phyloP scores from a whole-genome alignment of 257 asterid genomes.

The Paulownia fortunei region DNA sequence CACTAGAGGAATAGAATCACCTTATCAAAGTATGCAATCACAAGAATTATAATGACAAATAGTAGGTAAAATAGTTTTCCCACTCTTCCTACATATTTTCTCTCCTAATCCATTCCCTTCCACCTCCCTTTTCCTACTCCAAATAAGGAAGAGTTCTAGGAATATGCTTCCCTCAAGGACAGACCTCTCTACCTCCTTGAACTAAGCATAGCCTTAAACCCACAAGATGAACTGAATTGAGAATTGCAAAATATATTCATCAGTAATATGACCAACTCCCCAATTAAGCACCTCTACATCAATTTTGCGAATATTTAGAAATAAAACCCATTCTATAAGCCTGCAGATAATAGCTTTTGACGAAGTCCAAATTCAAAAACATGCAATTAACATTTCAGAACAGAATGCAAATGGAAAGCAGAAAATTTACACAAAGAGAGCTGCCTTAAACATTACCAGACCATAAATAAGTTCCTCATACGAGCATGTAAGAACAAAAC shows the following conservation, averaged over 20 bases:
- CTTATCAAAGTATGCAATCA: neutral
- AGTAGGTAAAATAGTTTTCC: neutral
- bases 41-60: neutral
- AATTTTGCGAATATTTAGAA: neutral
- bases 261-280: neutral
- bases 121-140: neutral
- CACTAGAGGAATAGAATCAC: neutral
- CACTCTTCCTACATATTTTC: neutral
- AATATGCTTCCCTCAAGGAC: neutral
- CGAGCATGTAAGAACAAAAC: neutral
- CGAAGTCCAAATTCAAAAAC: neutral
- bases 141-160: neutral
- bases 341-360: neutral
- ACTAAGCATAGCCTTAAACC: neutral
- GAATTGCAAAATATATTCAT: neutral
- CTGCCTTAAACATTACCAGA: neutral
- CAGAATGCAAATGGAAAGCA: neutral
- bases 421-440: neutral
- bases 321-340: neutral
- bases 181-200: neutral
- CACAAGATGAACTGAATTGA: neutral
- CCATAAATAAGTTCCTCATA: neutral
- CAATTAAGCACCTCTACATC: neutral
- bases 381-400: neutral
- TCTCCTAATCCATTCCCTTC: neutral